Percentiles rank a stretch among this genome's conserved stretches.
phyloP scores from a whole-genome alignment of 2,329 filamentous ascomycete species.

The Ascochyta pisi region DNA sequence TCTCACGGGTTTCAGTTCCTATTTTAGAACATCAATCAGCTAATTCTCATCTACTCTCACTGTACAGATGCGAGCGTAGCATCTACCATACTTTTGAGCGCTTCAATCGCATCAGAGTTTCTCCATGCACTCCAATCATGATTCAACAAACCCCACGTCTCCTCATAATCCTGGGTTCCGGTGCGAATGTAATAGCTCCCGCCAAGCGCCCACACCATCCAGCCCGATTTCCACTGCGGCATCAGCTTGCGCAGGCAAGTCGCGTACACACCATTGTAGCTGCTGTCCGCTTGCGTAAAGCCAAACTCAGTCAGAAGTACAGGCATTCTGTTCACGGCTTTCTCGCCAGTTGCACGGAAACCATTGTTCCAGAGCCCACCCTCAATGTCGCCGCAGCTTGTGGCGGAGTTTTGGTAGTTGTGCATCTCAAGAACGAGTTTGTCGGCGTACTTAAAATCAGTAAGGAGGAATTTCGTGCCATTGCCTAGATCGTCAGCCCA shows the following conservation, averaged over 20 bases:
- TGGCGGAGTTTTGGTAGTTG: conserved; percentile 64
- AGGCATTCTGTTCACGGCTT: conserved; percentile 56
- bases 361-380: conserved; percentile 59
- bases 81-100: conserved; percentile 61
- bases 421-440: conserved; percentile 68
- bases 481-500: conserved; percentile 58
- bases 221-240: conserved; percentile 64
- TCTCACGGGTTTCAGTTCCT: too few relatives aligned
- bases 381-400: conserved; percentile 57
- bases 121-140: conserved; percentile 53
- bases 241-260: conserved; percentile 62
- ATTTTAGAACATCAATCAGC: not conserved
- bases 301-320: conserved; percentile 68
- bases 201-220: conserved; percentile 65
- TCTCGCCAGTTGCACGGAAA: conserved; percentile 59
- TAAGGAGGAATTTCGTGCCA: conserved; percentile 55
- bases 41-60: not conserved
- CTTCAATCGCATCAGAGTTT: conserved; percentile 43
- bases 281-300: conserved; percentile 54
- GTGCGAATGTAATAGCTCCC: conserved; percentile 64
- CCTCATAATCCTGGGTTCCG: conserved; percentile 58
- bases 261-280: conserved; percentile 58
- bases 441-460: conserved; percentile 59
- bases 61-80: conserved; percentile 24
- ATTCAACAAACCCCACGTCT: conserved; percentile 61